Evolutionary conservation across 371 early-diverging fungal species (phyloP).

Genomic region (Actinomortierella wolfii): DNA sequence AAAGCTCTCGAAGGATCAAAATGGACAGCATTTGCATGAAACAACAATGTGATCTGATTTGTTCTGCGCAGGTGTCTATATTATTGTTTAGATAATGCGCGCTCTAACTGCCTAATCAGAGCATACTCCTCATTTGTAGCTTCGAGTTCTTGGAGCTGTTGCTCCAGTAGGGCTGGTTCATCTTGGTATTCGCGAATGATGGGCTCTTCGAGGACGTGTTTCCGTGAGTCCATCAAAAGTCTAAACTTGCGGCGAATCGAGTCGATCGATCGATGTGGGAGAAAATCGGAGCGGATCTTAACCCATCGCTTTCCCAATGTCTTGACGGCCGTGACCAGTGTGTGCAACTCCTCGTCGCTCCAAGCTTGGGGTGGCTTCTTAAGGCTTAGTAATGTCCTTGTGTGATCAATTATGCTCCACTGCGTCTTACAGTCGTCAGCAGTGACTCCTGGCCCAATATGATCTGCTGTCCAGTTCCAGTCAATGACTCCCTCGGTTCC

Average conservation of each 20-base stretch:
- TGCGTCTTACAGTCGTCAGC: constrained; percentile 23
- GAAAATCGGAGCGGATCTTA: constrained; percentile 12
- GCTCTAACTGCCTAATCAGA: too few relatives aligned
- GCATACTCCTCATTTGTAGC: too few relatives aligned
- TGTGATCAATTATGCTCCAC: constrained; percentile 14
- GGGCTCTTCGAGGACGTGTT: background rate
- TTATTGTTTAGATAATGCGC: too few relatives aligned
- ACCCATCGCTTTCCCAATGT: constrained; percentile 18
- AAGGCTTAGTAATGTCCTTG: background rate
- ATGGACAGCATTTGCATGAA: too few relatives aligned
- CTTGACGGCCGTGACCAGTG: constrained; percentile 9
- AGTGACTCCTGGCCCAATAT: constrained; percentile 36
- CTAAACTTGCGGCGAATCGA: constrained; percentile 38
- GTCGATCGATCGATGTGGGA: constrained; percentile 19
- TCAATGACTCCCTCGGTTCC: constrained; percentile 7
- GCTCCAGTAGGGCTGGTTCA: too few relatives aligned
- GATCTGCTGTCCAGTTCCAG: constrained; percentile 40
- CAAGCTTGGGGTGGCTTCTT: constrained; percentile 9
- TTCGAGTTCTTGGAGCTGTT: too few relatives aligned
- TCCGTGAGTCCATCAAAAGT: constrained; percentile 13
- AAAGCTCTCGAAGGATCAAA: too few relatives aligned
- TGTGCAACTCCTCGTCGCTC: constrained; percentile 11
- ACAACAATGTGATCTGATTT: too few relatives aligned
- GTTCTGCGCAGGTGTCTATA: too few relatives aligned
- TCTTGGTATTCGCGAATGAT: too few relatives aligned